Evolutionary conservation across 306 rosid genomes (phyloP), one percentile per base, ranked within the genome.

Genomic region (Lablab purpureus): DNA sequence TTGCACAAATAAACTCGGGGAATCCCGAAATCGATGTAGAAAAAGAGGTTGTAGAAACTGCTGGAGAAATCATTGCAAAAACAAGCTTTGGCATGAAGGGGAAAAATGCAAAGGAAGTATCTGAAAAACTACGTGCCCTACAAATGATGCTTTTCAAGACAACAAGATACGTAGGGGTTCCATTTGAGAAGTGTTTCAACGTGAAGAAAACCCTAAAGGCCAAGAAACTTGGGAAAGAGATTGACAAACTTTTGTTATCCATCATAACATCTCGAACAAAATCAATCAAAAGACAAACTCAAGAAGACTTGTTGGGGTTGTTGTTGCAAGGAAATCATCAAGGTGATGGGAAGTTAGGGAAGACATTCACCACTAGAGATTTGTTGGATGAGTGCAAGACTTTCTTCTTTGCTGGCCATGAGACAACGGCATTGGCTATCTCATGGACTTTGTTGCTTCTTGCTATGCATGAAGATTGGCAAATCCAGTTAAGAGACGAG

Each of bases 381-480:
- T 50, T 94, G 7, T 87, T 94, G 7, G 98, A 94, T 59, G 97
- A 94, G 81, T 92, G 97, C 80, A 94, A 94, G 71, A 92, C 98
- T 0, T 92, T 94, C 30, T 94, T 92, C 91, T 92, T 94, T 73
- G 98, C 92, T 0, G 97, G 98, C 0, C 96, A 92, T 79, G 98
- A 94, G 79, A 94, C 98, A n/a, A 92, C 97, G 0, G 97, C 98
- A 14, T 84, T 94, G 85, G 96, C 97, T 1, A 84, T 94, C 77
- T 85, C 96, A 1, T 94, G 98, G 98, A 90, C 91, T 25, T 64
- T 93, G 87, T 67, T 93, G 3, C 93, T 91, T 67, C 82, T 93
- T 19, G 93, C 93, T 22, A 67, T 68, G 9, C 87, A 93, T 80
- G 64, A 80, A 45, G 88, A 93, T 13, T 93, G 98, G 98, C 98